Evolutionary conservation across 192 early-diverging fungal species (phyloP), one percentile per base, ranked within the genome.

Genomic region (Irineochytrium annulatum): DNA sequence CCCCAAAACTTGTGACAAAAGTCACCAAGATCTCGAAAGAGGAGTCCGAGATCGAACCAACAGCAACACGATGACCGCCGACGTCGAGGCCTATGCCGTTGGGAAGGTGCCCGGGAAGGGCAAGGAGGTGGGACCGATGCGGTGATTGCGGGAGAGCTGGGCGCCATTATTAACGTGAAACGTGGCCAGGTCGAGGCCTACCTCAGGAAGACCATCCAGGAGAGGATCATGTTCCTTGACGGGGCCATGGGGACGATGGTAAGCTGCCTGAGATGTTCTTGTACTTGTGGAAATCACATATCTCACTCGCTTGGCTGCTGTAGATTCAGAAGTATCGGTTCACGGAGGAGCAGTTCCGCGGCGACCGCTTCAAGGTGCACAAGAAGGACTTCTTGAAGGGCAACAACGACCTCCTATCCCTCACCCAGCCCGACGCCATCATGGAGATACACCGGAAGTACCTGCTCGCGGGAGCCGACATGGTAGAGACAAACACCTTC

Each of bases 401-500:
- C 34, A 97, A 97, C 82, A 97, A 97, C 74, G 95, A 97, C 69
- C 71, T 97, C 74, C 77, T 97, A 63, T 91, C 91, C 17, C 70
- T 97, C 31, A 95, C 95, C 1, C 87, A 89, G 69, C 90, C 93
- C 43, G 84, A 95, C 55, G 84, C 88, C 17, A 90, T 97, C 63
- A 87, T 91, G 65, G 73, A 75, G 30, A 97, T 97, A 69, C 95
- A 97, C 79, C 79, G 82, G 57, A 75, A 87, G 70, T 97, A 97
- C 73, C 75, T 97, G 29, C 82, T 89, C 34, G 90, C 95, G 27
- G 95, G 95, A 14, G 74, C 91, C 4, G 95, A 97, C 67, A 85
- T 97, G 76, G 74, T 97, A 43, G 95, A 94, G 74, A 94, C 95
- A 33, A 97, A 97, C 77, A 94, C 95, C n/a, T 97, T 97, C 78